Evolutionary conservation across 2,329 filamentous ascomycete species (phyloP).

Genomic region (Ceratocystiopsis brevicomis): DNA sequence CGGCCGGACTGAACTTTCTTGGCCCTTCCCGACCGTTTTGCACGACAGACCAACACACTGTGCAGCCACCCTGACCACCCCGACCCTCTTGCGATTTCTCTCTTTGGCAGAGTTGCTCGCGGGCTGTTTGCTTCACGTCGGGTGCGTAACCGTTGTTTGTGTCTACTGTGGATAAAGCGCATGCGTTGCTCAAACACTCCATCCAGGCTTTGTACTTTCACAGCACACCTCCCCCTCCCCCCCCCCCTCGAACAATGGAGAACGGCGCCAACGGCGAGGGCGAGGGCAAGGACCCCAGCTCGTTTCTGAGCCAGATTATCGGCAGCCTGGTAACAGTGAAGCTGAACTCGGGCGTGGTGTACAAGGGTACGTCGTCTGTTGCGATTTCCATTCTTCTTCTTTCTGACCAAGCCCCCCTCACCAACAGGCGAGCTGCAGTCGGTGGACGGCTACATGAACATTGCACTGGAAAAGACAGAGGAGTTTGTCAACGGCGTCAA

Average conservation of each 20-base stretch:
- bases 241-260: conserved; percentile 37
- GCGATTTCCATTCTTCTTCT: background rate
- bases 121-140: too few species aligned
- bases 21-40: too few species aligned
- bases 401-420: conserved; percentile 18
- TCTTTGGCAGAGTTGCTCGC: too few species aligned
- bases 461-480: conserved; percentile 86
- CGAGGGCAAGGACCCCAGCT: conserved; percentile 80
- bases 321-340: conserved; percentile 89
- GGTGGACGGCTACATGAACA: conserved; percentile 99
- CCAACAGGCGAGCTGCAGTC: conserved; percentile 73
- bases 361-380: conserved; percentile 60
- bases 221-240: too few species aligned
- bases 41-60: too few species aligned
- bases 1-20: too few species aligned
- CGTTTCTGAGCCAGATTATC: conserved; percentile 87
- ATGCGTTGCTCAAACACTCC: too few species aligned
- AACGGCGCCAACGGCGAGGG: conserved; percentile 41
- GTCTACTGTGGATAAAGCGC: too few species aligned
- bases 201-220: too few species aligned
- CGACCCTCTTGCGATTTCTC: too few species aligned
- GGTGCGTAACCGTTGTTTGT: too few species aligned
- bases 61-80: too few species aligned
- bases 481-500: conserved; percentile 78
- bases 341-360: conserved; percentile 94